Percentiles rank a stretch among this genome's conserved stretches.
Conservation (phyloP, 1,284 basidiomycete genomes). For the Grifola frondosa region DNA sequence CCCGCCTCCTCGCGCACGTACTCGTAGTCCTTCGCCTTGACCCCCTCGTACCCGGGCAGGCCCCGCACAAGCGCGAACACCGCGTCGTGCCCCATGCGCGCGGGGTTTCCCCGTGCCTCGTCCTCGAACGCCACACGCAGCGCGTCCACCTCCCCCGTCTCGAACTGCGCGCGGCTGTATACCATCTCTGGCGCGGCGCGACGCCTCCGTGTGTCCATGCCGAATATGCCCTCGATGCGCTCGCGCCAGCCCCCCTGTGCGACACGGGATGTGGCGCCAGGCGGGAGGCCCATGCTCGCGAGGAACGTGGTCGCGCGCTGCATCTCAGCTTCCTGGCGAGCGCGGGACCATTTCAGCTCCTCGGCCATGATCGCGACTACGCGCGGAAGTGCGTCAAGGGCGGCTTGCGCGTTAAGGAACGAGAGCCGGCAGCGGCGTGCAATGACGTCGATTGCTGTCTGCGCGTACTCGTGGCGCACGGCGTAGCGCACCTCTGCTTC, state of each 20-base stretch:
- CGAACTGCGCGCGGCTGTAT: constrained; percentile 64
- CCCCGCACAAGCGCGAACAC: constrained; percentile 45
- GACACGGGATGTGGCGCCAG: constrained; percentile 34
- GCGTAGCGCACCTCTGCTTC: constrained; percentile 95
- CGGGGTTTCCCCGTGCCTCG: constrained; percentile 11
- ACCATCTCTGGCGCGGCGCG: constrained; percentile 32
- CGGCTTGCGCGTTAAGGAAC: constrained; percentile 90
- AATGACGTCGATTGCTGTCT: constrained; percentile 89
- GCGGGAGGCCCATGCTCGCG: constrained; percentile 73
- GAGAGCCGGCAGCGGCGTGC: constrained; percentile 89
- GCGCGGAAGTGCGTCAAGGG: constrained; percentile 81
- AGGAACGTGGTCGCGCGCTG: constrained; percentile 64
- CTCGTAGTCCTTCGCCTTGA: constrained; percentile 59
- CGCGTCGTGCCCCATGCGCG: constrained; percentile 38
- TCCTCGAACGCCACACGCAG: constrained; percentile 57
- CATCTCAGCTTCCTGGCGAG: constrained; percentile 61
- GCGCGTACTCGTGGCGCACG: constrained; percentile 87
- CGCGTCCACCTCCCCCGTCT: constrained; percentile 64
- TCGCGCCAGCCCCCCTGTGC: constrained; percentile 36
- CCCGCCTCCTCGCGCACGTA: constrained; percentile 79
- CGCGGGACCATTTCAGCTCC: constrained; percentile 77
- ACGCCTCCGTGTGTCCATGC: constrained; percentile 30
- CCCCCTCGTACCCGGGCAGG: constrained; percentile 51
- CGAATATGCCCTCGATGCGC: constrained; percentile 33
- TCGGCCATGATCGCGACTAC: constrained; percentile 91